Evolutionary conservation across 805 yeast genomes (phyloP).

Genomic region (Candida arabinofermentans): DNA sequence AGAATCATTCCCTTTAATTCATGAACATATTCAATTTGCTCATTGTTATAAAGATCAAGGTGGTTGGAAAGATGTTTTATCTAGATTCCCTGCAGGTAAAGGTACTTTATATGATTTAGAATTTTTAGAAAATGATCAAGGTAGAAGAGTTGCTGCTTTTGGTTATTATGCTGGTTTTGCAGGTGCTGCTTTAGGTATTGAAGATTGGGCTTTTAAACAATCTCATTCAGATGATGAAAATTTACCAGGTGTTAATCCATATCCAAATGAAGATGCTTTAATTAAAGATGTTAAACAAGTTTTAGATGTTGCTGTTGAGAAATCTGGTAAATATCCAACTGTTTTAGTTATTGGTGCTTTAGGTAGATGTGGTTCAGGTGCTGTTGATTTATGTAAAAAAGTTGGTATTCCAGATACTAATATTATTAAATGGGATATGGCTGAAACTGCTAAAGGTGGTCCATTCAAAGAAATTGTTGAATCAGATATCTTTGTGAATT

Average conservation of each 20-base stretch:
- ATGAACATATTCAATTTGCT: constrained; percentile 97
- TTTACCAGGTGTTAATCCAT: constrained; percentile 78
- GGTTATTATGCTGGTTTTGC: constrained; percentile 99
- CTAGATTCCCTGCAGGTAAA: constrained; percentile 86
- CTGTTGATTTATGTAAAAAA: constrained; percentile 75
- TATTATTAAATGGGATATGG: constrained; percentile 92
- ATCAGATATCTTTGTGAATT: constrained; percentile 89
- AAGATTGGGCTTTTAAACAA: constrained; percentile 93
- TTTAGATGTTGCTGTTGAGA: constrained; percentile 50
- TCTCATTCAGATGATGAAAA: constrained; percentile 61
- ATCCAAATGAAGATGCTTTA: constrained; percentile 71
- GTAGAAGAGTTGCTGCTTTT: constrained; percentile 98
- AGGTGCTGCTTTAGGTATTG: constrained; percentile 95
- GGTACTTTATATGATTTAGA: constrained; percentile 92
- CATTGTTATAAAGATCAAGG: constrained; percentile 97
- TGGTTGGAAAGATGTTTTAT: constrained; percentile 92
- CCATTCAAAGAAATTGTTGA: constrained; percentile 91
- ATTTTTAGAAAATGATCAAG: constrained; percentile 88
- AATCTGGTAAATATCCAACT: constrained; percentile 66
- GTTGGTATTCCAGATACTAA: constrained; percentile 85
- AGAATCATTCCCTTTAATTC: constrained; percentile 85
- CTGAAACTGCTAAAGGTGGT: constrained; percentile 95
- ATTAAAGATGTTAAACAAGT: constrained; percentile 65
- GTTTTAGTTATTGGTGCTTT: constrained; percentile 93
- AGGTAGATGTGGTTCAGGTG: constrained; percentile 99